Conservation (phyloP, 306 rosid genomes). For the Hippophae tibetana region DNA sequence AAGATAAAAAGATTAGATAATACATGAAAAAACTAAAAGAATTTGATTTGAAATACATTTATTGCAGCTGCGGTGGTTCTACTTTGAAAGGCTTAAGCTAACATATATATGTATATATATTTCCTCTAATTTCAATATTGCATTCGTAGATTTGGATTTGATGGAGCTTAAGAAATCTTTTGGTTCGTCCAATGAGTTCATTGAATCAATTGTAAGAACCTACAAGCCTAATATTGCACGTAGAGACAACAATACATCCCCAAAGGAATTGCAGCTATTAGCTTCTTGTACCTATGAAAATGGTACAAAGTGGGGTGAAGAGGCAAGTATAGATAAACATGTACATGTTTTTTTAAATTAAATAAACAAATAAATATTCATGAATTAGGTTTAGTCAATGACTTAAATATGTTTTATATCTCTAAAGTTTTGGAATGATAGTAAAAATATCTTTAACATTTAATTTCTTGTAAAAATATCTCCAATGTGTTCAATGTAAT, state of each 20-base stretch:
- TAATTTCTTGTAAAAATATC: too few relatives aligned
- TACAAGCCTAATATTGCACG: constrained; percentile 7
- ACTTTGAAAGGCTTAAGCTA: neutral
- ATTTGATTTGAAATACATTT: too few relatives aligned
- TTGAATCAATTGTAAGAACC: constrained; percentile 30
- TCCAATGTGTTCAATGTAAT: too few relatives aligned
- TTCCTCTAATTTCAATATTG: constrained; percentile 2
- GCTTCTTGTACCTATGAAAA: constrained; percentile 52
- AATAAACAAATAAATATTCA: too few relatives aligned
- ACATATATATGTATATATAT: neutral
- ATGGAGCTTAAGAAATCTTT: constrained; percentile 27
- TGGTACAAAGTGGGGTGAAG: constrained; percentile 57
- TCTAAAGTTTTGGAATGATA: too few relatives aligned
- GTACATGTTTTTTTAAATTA: too few relatives aligned
- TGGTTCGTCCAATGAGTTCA: constrained; percentile 51
- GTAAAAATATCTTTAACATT: too few relatives aligned
- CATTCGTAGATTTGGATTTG: constrained; percentile 27
- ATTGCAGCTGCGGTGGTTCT: too few relatives aligned
- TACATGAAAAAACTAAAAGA: too few relatives aligned
- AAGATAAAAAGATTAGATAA: too few relatives aligned
- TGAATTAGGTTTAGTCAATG: too few relatives aligned
- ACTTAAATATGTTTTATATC: too few relatives aligned
- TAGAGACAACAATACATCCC: constrained; percentile 7
- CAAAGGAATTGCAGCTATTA: constrained; percentile 30
- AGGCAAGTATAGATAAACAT: constrained; percentile 18